phyloP scores from a whole-genome alignment of 2,329 filamentous ascomycete genomes.

The Penicillium sp. region DNA sequence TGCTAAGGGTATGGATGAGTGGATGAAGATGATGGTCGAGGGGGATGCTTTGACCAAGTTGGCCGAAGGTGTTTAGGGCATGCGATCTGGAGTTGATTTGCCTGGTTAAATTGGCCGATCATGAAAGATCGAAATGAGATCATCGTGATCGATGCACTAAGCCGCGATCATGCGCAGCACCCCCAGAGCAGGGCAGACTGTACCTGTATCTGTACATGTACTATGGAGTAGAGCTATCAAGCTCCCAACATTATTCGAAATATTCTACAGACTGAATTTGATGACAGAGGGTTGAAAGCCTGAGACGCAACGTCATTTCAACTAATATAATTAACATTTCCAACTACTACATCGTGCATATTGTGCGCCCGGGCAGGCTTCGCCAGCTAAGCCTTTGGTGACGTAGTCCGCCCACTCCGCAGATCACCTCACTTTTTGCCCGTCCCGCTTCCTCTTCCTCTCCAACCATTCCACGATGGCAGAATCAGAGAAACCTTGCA shows the following conservation, averaged over 20 bases:
- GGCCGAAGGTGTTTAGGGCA: constrained; percentile 30
- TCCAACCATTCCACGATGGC: constrained; percentile 17
- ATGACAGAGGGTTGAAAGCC: not conserved
- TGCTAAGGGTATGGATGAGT: constrained; percentile 49
- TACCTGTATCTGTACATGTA: not conserved
- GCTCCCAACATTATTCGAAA: not conserved
- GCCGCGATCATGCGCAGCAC: too few relatives aligned
- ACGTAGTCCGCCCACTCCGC: constrained; percentile 18
- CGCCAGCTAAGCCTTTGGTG: constrained; percentile 19
- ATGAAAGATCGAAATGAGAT: not conserved
- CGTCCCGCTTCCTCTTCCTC: constrained; percentile 6
- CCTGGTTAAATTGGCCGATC: not conserved
- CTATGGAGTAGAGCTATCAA: not conserved
- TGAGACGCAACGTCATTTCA: not conserved
- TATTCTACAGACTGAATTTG: not conserved
- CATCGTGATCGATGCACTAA: not conserved
- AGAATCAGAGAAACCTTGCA: constrained; percentile 41
- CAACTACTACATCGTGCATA: not conserved
- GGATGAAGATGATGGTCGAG: constrained; percentile 53
- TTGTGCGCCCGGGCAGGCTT: not conserved
- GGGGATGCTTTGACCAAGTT: constrained; percentile 45
- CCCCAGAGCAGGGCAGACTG: not conserved
- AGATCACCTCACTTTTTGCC: constrained; percentile 6
- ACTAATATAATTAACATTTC: not conserved
- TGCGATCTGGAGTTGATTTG: not conserved